These are phyloP conservation scores for Blakeslea trispora DNA, from an alignment of 371 early-diverging fungal genomes.

Conservation along the genomic window DNA sequence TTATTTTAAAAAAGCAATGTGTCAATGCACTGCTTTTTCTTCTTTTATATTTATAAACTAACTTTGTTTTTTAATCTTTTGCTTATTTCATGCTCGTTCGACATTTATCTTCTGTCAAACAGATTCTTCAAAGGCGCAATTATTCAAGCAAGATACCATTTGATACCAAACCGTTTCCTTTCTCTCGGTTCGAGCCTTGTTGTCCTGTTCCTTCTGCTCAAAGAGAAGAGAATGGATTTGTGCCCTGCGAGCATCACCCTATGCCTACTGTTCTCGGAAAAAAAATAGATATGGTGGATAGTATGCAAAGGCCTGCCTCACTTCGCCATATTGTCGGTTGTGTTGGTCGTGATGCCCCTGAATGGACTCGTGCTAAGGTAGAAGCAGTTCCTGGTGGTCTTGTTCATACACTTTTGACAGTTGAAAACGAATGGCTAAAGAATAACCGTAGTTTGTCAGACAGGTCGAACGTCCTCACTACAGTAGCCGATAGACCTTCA, in stretches of 20 bases:
- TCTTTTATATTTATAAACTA: background rate
- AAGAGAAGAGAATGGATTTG: constrained; percentile 34
- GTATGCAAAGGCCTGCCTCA: constrained; percentile 20
- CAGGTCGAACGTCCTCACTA: constrained; percentile 20
- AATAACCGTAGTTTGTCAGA: background rate
- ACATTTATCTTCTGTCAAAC: no score
- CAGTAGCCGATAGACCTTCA: constrained; percentile 31
- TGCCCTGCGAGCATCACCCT: constrained; percentile 47
- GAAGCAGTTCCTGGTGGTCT: constrained; percentile 33
- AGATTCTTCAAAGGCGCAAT: no score
- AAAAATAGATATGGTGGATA: constrained; percentile 41
- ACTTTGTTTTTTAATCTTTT: background rate
- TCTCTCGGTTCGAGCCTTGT: constrained; percentile 49
- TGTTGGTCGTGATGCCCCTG: constrained; percentile 40
- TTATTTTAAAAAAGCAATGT: no score
- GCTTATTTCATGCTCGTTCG: no score
- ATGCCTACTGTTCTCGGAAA: constrained; percentile 43
- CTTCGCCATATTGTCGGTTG: constrained; percentile 47
- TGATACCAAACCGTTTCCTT: constrained; percentile 40
- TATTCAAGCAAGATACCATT: constrained; percentile 36
- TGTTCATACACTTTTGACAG: constrained; percentile 14
- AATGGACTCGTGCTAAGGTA: constrained; percentile 49
- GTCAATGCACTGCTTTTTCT: background rate
- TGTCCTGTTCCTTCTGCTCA: constrained; percentile 31
- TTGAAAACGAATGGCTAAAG: constrained; percentile 15